Evolutionary conservation across 2,329 filamentous ascomycete genomes (phyloP), one percentile per base, ranked within the genome.

Genomic region (Sclerotinia subarctica): DNA sequence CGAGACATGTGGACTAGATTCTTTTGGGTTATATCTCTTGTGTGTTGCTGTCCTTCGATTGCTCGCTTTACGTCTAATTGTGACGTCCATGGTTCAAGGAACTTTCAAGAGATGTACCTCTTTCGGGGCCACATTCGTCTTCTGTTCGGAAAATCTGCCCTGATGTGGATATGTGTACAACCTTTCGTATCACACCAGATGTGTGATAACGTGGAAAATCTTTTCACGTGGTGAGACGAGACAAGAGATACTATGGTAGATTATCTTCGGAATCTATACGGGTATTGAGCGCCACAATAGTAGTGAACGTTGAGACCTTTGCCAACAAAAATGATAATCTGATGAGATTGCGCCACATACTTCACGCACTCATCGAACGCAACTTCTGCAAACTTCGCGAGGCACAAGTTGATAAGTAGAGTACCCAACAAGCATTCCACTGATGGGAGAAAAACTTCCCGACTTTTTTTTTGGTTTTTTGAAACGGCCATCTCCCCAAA

Each of bases 161-260:
- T 21, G 52, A 58, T 57, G 6, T 47, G 44, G 53, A 26, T 35
- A 44, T 19, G 17, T 29, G 52, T 29, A 47, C 64, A 21, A 29
- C 35, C 10, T 24, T 56, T 46, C 3, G 51, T 58, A 24, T n/a
- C 42, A 66, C 29, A 21, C 11, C n/a, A 66, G 51, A 29, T 58
- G 44, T 38, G 51, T 49, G 42, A 66, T 66, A 66, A 66, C 64
- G 64, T 66, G 64, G 64, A 66, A 47, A 13, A 29, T 5, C 8
- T 13, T 19, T 42, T 49, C 42, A 58, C 53, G 52, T 58, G 63
- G 63, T 65, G 52, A 57, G 24, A 64, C 62, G 51, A 64, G 32
- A 47, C 13, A 13, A 11, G n/a, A 54, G 62, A 57, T 51, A 38
- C 5, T 19, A 47, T 32, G 52, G 26, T 21, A 32, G 59, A 35